phyloP scores from a whole-genome alignment of 2,329 filamentous ascomycete species.

The Triangularia setosa region DNA sequence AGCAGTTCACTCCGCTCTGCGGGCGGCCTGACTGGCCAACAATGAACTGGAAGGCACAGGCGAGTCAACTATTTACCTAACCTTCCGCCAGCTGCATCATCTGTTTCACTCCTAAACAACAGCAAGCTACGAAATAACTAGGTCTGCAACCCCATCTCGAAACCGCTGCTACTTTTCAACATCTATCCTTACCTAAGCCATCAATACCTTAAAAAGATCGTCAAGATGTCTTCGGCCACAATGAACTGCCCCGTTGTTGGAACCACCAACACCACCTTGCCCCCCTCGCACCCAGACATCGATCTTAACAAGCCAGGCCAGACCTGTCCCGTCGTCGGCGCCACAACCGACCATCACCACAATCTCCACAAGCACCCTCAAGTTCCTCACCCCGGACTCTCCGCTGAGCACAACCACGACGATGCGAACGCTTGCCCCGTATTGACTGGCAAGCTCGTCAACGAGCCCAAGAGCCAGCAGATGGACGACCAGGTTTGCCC shows the following conservation, averaged over 20 bases:
- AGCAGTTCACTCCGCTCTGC: background rate
- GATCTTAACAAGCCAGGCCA: slow-evolving; percentile 40
- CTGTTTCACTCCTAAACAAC: background rate
- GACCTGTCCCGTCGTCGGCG: slow-evolving; percentile 40
- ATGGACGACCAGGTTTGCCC: slow-evolving; percentile 43
- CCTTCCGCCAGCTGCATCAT: background rate
- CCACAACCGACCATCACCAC: slow-evolving; percentile 40
- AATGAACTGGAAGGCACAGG: slow-evolving; percentile 3
- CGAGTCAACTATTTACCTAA: background rate
- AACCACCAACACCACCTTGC: slow-evolving; percentile 39
- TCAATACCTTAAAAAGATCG: background rate
- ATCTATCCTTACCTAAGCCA: background rate
- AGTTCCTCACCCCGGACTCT: slow-evolving; percentile 28
- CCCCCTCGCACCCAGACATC: slow-evolving; percentile 38
- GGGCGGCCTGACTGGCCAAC: slow-evolving; percentile 7
- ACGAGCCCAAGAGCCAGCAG: slow-evolving; percentile 35
- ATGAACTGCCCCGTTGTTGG: slow-evolving; percentile 40
- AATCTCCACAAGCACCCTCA: slow-evolving; percentile 39
- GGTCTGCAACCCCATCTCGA: background rate
- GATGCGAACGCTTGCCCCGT: slow-evolving; percentile 39
- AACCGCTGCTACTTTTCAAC: background rate
- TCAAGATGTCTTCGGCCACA: slow-evolving; percentile 25
- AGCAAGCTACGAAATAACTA: background rate
- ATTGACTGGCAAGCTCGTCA: slow-evolving; percentile 31
- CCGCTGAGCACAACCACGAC: slow-evolving; percentile 25